Percentiles rank a stretch among this genome's conserved stretches.
Evolutionary conservation across 2,329 filamentous ascomycete species (phyloP).

Genomic region (Penicillium expansum): DNA sequence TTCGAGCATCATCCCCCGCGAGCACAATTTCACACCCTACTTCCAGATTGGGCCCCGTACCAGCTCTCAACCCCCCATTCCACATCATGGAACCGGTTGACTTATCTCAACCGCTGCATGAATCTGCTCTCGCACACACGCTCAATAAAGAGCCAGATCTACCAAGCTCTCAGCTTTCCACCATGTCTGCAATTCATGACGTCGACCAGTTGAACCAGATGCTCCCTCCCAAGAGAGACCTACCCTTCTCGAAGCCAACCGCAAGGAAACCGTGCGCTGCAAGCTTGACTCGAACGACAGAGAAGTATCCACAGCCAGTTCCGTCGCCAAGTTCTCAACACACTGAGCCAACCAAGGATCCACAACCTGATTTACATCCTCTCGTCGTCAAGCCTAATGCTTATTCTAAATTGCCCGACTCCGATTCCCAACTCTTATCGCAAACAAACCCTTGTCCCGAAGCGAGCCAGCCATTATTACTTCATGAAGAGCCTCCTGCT

Average conservation of each 20-base stretch:
- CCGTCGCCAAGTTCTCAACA: neutral
- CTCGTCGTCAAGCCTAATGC: neutral
- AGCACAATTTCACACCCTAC: conserved; percentile 1
- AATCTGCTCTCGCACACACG: neutral
- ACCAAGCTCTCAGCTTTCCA: conserved; percentile 21
- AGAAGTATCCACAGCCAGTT: neutral
- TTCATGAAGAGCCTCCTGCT: neutral
- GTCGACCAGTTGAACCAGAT: conserved; percentile 31
- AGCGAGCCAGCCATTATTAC: neutral
- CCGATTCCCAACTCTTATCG: neutral
- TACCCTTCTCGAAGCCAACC: conserved; percentile 39
- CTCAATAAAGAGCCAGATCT: neutral
- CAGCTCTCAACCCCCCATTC: neutral
- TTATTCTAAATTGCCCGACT: neutral
- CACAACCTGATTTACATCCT: neutral
- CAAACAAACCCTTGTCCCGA: neutral
- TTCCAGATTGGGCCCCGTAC: neutral
- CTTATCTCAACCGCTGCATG: neutral
- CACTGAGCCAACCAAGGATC: neutral
- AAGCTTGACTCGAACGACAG: neutral
- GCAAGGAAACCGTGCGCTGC: conserved; percentile 14
- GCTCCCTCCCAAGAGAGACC: conserved; percentile 44
- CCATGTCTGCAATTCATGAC: conserved; percentile 29
- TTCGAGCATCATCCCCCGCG: conserved; percentile 7
- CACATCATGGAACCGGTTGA: neutral